Conservation (phyloP, 345 rosid genomes). For the Populus nigra region DNA sequence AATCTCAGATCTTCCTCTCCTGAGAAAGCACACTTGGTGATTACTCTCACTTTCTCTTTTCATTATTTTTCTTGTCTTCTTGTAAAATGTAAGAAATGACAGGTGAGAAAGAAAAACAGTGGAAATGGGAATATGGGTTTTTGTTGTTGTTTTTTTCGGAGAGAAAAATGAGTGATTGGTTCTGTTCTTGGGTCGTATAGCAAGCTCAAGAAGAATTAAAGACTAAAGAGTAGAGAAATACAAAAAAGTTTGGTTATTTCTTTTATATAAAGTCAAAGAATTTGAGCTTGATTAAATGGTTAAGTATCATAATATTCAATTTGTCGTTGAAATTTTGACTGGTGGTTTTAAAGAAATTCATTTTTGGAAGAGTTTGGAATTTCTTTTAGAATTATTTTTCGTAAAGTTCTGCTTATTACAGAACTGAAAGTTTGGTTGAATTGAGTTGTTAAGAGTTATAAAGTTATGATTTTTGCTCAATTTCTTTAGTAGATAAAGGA, state of each 20-base stretch:
- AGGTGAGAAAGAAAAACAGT: neutral
- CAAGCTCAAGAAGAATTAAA: neutral
- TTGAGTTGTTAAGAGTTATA: neutral
- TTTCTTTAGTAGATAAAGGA: neutral
- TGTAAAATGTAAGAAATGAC: neutral
- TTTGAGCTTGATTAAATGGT: neutral
- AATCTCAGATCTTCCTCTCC: slow-evolving; percentile 30
- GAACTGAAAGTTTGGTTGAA: neutral
- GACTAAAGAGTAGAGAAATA: neutral
- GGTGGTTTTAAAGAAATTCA: too few species aligned
- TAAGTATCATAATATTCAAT: neutral
- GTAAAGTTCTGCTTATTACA: neutral
- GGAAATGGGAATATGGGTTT: neutral
- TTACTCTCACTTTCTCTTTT: neutral
- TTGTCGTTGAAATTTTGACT: neutral
- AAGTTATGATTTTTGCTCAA: neutral
- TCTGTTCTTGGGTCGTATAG: neutral
- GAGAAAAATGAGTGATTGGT: neutral
- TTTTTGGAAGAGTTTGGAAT: neutral
- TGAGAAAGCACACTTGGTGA: slow-evolving; percentile 32
- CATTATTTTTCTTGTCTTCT: neutral
- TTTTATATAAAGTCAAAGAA: too few species aligned
- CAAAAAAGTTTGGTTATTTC: neutral
- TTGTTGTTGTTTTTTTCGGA: neutral
- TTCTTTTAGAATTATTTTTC: neutral